Evolutionary conservation across 306 rosid genomes (phyloP).

Genomic region (Hippophae gyantsensis): DNA sequence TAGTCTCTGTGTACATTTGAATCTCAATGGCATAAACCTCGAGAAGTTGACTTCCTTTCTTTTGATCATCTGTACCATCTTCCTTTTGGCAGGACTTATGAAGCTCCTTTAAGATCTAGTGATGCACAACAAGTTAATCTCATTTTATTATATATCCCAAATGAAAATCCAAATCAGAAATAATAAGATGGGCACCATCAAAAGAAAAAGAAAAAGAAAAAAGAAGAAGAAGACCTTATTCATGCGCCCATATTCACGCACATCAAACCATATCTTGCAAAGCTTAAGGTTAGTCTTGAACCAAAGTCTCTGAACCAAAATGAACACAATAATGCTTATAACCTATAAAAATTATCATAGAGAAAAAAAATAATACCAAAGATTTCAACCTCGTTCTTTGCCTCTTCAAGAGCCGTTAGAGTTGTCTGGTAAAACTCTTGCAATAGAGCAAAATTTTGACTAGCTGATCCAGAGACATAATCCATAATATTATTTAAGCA

Average conservation of each 20-base stretch:
- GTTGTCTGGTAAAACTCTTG: slow-evolving; percentile 97
- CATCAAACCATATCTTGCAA: slow-evolving; percentile 96
- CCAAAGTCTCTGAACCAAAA: slow-evolving; percentile 76
- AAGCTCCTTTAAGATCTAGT: slow-evolving; percentile 84
- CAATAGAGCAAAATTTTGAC: slow-evolving; percentile 83
- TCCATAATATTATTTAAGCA: slow-evolving; percentile 98
- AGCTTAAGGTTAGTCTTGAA: slow-evolving; percentile 97
- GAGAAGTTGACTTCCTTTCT: slow-evolving; percentile 94
- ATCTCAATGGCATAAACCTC: slow-evolving; percentile 94
- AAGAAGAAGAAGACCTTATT: slow-evolving; percentile 48
- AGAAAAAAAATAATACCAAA: not conserved
- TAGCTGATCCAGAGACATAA: slow-evolving; percentile 93
- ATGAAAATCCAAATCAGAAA: slow-evolving; percentile 3
- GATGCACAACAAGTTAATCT: slow-evolving; percentile 15
- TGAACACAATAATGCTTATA: not conserved
- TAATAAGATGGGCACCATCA: not conserved
- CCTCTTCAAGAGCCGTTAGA: slow-evolving; percentile 92
- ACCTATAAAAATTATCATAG: not conserved
- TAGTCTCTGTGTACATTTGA: slow-evolving; percentile 96
- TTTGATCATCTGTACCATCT: slow-evolving; percentile 97
- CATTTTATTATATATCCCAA: not conserved
- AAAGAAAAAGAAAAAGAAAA: not conserved
- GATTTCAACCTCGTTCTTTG: slow-evolving; percentile 77
- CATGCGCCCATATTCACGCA: slow-evolving; percentile 98
- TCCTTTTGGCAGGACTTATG: slow-evolving; percentile 90